A percentile compares a stretch with the other conserved stretches of the same genome.
phyloP scores from a whole-genome alignment of 2,329 filamentous ascomycete species.

The Aspergillus novoparasiticus region DNA sequence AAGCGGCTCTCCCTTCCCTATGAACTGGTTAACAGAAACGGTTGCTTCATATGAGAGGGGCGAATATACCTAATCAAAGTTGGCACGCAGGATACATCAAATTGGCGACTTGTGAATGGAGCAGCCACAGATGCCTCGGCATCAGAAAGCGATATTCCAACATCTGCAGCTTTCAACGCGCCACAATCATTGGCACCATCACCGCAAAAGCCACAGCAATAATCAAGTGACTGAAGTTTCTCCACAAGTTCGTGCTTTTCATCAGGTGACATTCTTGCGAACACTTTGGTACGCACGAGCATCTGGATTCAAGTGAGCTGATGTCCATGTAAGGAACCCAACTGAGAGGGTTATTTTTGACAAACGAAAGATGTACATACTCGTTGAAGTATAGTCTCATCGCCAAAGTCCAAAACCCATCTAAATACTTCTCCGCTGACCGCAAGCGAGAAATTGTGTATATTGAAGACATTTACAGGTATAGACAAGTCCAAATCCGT shows the following conservation, averaged over 20 bases:
- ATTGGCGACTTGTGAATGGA: slow-evolving; percentile 91
- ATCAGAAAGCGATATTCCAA: slow-evolving; percentile 94
- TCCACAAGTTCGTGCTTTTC: slow-evolving; percentile 98
- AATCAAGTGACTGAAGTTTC: slow-evolving; percentile 94
- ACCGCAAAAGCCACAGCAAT: slow-evolving; percentile 93
- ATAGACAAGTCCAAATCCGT: slow-evolving; percentile 76
- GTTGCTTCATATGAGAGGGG: neutral
- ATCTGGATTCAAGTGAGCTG: slow-evolving; percentile 56
- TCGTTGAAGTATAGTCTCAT: slow-evolving; percentile 73
- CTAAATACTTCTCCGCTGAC: slow-evolving; percentile 93
- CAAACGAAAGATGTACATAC: slow-evolving; percentile 42
- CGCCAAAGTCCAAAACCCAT: slow-evolving; percentile 91
- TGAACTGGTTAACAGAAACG: slow-evolving; percentile 20
- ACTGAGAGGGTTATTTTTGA: neutral
- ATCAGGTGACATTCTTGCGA: slow-evolving; percentile 97
- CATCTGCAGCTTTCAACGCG: slow-evolving; percentile 93
- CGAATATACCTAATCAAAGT: slow-evolving; percentile 74
- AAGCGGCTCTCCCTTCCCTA: slow-evolving; percentile 86
- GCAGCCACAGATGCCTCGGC: slow-evolving; percentile 98
- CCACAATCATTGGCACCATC: slow-evolving; percentile 98
- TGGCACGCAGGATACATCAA: slow-evolving; percentile 94
- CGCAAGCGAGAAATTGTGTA: slow-evolving; percentile 84
- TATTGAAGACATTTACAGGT: slow-evolving; percentile 79
- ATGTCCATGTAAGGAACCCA: neutral
- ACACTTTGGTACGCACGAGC: slow-evolving; percentile 89